These are phyloP conservation scores for Castanopsis chinensis DNA, from an alignment of 306 rosid genomes.

Conservation along the genomic window DNA sequence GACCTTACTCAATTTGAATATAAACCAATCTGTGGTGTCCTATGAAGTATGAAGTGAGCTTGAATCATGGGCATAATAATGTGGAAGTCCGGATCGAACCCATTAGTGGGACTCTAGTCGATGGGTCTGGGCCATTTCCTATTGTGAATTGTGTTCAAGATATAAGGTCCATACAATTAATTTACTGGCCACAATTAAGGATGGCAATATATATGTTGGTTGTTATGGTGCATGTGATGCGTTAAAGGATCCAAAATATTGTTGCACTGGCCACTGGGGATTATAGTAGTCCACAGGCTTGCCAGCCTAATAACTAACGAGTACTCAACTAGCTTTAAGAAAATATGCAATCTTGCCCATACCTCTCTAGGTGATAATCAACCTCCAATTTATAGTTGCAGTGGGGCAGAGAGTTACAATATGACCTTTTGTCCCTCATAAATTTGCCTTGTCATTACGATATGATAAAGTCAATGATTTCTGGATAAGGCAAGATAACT, in stretches of 20 bases:
- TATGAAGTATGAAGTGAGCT: conserved; percentile 36
- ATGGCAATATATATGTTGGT: conserved; percentile 12
- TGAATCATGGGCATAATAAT: conserved; percentile 37
- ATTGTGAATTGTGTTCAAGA: conserved; percentile 18
- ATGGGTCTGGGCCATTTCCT: conserved; percentile 31
- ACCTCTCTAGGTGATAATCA: conserved; percentile 17
- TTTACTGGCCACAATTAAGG: conserved; percentile 1
- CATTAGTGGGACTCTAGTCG: conserved; percentile 23
- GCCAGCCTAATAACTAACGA: conserved; percentile 22
- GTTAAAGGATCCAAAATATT: conserved; percentile 25
- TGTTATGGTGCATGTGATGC: conserved; percentile 35
- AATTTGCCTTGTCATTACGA: not conserved
- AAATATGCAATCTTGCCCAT: conserved; percentile 22
- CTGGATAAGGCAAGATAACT: too few relatives aligned
- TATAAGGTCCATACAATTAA: conserved; percentile 11
- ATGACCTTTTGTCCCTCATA: conserved; percentile 28
- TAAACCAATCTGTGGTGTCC: conserved; percentile 27
- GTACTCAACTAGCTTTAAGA: conserved; percentile 12
- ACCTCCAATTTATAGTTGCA: conserved; percentile 32
- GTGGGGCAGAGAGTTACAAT: conserved; percentile 27
- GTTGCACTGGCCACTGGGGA: conserved; percentile 25
- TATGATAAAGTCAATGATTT: too few relatives aligned
- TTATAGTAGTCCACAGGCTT: not conserved
- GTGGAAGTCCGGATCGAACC: conserved; percentile 23
- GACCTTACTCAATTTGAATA: conserved; percentile 24